phyloP scores from a whole-genome alignment of 2,329 filamentous ascomycete species.

The Penicillium sp. region DNA sequence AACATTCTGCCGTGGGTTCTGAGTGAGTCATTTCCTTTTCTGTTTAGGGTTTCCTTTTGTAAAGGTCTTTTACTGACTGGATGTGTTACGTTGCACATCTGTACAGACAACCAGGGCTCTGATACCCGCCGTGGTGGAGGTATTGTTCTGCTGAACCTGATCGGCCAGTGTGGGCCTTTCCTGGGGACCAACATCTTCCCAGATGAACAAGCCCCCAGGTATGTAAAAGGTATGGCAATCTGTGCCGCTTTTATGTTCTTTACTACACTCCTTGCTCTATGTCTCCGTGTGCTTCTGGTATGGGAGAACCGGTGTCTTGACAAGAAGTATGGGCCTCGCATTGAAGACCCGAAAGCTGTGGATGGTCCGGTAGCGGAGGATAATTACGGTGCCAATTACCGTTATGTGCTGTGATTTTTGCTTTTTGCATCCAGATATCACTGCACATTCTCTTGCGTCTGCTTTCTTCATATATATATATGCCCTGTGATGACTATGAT shows the following conservation, averaged over 20 bases:
- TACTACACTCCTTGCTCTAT: conserved; percentile 54
- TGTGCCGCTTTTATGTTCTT: conserved; percentile 63
- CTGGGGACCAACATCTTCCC: conserved; percentile 65
- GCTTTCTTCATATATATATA: not conserved
- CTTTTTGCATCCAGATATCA: not conserved
- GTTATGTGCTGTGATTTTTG: conserved; percentile 35
- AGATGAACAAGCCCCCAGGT: conserved; percentile 45
- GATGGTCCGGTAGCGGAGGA: conserved; percentile 33
- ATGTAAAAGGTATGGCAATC: conserved; percentile 56
- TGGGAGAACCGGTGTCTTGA: conserved; percentile 62
- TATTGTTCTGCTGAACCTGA: conserved; percentile 64
- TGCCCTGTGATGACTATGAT: not conserved
- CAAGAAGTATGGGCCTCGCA: conserved; percentile 40
- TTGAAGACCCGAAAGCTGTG: conserved; percentile 16
- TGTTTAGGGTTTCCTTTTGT: not conserved
- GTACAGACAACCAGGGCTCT: conserved; percentile 64
- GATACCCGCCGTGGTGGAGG: conserved; percentile 65
- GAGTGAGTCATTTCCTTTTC: conserved; percentile 33
- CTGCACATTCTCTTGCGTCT: not conserved
- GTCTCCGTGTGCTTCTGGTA: conserved; percentile 53
- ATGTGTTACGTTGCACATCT: not conserved
- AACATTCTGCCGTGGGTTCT: conserved; percentile 70
- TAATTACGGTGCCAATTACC: conserved; percentile 40
- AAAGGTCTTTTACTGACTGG: not conserved
- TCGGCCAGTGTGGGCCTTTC: conserved; percentile 64